Percentiles rank a stretch among this genome's conserved stretches.
Conservation (phyloP, 2,329 filamentous ascomycete species). For the Plectosphaerella plurivora region DNA sequence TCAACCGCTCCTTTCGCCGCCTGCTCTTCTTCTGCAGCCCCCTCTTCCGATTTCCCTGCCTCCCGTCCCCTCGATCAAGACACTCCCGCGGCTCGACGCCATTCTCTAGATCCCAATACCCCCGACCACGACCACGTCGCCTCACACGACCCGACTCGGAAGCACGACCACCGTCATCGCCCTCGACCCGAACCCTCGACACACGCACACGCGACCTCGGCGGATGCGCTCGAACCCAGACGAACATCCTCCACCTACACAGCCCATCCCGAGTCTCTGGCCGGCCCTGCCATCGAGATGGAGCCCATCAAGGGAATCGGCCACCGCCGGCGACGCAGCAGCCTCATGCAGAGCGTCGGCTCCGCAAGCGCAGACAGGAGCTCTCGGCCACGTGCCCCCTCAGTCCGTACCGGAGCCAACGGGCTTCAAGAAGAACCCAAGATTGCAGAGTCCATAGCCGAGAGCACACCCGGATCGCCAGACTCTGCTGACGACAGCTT, state of each 20-base stretch:
- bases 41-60: conserved; percentile 5
- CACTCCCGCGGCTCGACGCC: conserved; percentile 8
- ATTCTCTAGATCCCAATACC: neutral
- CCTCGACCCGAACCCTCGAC: conserved; percentile 2
- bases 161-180: neutral
- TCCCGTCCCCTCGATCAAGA: conserved; percentile 6
- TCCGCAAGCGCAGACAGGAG: conserved; percentile 16
- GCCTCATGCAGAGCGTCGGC: conserved; percentile 38
- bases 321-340: conserved; percentile 53
- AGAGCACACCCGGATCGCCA: conserved; percentile 18
- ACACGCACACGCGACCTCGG: conserved; percentile 9
- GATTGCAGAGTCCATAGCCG: conserved; percentile 37
- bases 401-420: conserved; percentile 16
- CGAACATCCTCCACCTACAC: conserved; percentile 4
- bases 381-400: conserved; percentile 18
- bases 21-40: neutral
- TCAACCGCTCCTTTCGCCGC: neutral
- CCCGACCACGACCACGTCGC: neutral
- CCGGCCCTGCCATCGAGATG: conserved; percentile 49
- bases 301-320: conserved; percentile 42
- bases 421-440: conserved; percentile 35
- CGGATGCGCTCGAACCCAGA: neutral
- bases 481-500: conserved; percentile 47
- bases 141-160: neutral
- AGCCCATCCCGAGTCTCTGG: neutral